Evolutionary conservation across 257 asterid genomes (phyloP), one percentile per base, ranked within the genome.

Genomic region (Knoxia roxburghii): DNA sequence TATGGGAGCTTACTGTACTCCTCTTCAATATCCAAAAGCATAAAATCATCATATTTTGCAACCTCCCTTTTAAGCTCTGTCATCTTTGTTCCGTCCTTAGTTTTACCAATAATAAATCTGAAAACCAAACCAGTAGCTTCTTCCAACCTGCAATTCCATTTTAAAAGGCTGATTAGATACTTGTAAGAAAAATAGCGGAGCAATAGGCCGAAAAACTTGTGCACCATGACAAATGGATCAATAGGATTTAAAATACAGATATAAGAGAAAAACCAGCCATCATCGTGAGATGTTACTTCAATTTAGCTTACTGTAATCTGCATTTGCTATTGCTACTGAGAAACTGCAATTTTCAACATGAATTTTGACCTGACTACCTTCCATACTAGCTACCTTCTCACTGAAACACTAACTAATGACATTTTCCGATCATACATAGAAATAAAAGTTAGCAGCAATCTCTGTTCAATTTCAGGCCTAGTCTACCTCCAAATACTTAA

Each of bases 1-100:
- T 90, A 89, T 17, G 98, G 98, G 72, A 94, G 99, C 87, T 94
- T 94, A 82, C 93, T 90, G 75, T 90, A 94, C 98, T 94, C 91
- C 88, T 94, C 99, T 81, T 90, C 89, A 43, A 90, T 89, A 77
- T 94, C 99, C 71, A 94, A 76, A 50, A 85, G 85, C 81, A 94
- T n/a, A 81, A 94, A 94, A 79, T 90, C 99, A 64, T 94, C 99
- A 79, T 85, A 94, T 77, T 79, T 72, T 20, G 86, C 81, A 46
- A 90, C 78, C 86, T 94, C 99, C 83, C 82, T 84, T 78, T 64
- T 84, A 24, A 94, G 96, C 52, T 77, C 95, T 50, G 88, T 70
- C 98, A 94, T 94, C 91, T 87, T 94, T 15, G 85, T 77, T 72
- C 43, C 67, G 73, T 90, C 97, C 60, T 33, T 79, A 27, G 97